Base-by-base conservation (phyloP, 2,329 filamentous ascomycete species). In the Coniosporium tulheliwenetii region DNA sequence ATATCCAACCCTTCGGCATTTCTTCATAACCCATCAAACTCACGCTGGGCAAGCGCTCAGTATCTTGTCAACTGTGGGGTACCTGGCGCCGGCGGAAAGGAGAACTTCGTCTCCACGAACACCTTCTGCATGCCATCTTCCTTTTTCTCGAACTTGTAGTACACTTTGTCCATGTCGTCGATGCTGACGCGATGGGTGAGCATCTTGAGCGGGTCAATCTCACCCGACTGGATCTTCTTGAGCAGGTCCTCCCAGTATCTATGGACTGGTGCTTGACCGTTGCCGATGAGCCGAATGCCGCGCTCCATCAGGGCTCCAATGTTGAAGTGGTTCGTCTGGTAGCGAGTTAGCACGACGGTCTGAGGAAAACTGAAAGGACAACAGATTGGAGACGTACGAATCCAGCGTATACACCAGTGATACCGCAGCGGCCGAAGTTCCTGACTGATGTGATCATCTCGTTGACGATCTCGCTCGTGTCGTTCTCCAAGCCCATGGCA, bases 241-340 rank as follows among this genome's bases (percentile, higher is more conserved):
- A 91, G 66, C n/a, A 93, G 66, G 3, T 82, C 72, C 16, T 85
- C 69, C 85, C 84, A 93, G 63, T 93, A 91, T 52, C 79, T 74
- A 51, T 89, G 83, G 0, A 93, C 83, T 0, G 85, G 85, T 2
- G 74, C 74, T 54, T 79, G 75, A 3, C 75, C 75, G 48, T 78
- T 78, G 35, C 75, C 75, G 47, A 77, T 86, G 36, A 93, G 71
- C 1, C 82, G 78, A 48, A 93, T 76, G n/a, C 85, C 85, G 30
- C 82, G 77, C 62, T 93, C 77, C 85, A 93, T 93, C 10, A 93
- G 55, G 0, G 82, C 78, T 8, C 85, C 84, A 49, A 89, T 78
- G 60, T 85, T 85, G 67, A 89, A 84, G 58, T 85, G 80, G 60
- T 85, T 86, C 15, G 79, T 84, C 71, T 79, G 46, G 1, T 9